Base-by-base conservation (phyloP, 1,139 yeast genomes). In the Kurtzmaniella natalensis region DNA sequence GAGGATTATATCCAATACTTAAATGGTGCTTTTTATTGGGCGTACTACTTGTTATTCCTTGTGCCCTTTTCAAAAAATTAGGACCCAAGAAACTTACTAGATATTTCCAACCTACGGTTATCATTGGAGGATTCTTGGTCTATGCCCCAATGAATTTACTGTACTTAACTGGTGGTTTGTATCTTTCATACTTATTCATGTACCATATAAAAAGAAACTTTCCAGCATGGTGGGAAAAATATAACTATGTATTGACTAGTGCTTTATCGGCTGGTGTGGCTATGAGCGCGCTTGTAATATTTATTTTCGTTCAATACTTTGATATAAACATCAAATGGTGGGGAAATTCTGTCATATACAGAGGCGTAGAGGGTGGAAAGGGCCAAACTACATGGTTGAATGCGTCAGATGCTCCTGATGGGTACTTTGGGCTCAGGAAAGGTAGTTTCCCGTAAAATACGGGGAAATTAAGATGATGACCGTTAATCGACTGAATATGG, bases 191-290 rank as follows among this genome's bases (percentile, higher is more conserved):
- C 37, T 44, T 61, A 20, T 79, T 79, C 59, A 78, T 76, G 76
- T 64, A 65, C 47, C 58, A 63, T 50, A 56, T 77, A 44, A 73
- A 68, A 44, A 64, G 58, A 43, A 63, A 72, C 41, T 74, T 70
- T 46, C 45, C 62, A 15, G 55, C 64, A 18, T 74, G 83, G 81
- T 78, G 82, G 80, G 78, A 73, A 40, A 76, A 73, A 52, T 81
- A 78, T 55, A 78, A 75, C 47, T 81, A 79, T 50, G 70, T 81
- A 8, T 56, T 79, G 24, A 65, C 80, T 11, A 67, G 76, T 39
- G 83, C 76, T 3, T 53, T 78, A 30, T 59, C 70, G 6, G 78
- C 83, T 2, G 85, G 84, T 16, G 70, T 76, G 25, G 83, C 83
- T 0, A 69, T 76, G 37, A 58, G 75, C 41, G 73, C 79, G 0